Conservation (phyloP, 495 filamentous ascomycete genomes). For the Mycothermus thermophilus region DNA sequence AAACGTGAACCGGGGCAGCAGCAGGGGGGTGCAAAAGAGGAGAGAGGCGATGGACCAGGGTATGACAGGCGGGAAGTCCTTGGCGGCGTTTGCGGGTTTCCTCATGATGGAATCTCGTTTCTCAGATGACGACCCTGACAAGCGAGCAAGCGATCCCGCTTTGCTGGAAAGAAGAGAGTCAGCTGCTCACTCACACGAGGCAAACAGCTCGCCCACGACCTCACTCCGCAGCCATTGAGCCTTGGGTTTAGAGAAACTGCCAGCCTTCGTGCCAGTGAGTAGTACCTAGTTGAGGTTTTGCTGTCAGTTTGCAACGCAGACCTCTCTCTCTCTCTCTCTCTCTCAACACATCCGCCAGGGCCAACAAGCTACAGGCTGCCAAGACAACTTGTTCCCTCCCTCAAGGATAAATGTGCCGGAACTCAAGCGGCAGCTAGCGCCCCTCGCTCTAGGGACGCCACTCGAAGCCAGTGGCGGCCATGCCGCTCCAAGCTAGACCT, state of each 20-base stretch:
- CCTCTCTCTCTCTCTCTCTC: too few species aligned
- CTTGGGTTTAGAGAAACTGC: too few species aligned
- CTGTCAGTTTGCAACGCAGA: too few species aligned
- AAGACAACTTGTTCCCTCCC: slow-evolving; percentile 12
- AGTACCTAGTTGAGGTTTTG: too few species aligned
- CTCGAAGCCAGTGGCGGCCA: not conserved
- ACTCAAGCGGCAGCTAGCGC: slow-evolving; percentile 4
- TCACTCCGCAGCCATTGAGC: too few species aligned
- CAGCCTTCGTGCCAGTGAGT: too few species aligned
- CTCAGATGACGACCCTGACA: slow-evolving; percentile 2
- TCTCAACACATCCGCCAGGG: too few species aligned
- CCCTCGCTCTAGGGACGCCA: not conserved
- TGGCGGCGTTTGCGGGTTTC: slow-evolving; percentile 14
- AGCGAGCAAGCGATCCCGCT: too few species aligned
- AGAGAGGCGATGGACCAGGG: slow-evolving; percentile 5
- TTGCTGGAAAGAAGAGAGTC: too few species aligned
- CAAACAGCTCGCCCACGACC: too few species aligned
- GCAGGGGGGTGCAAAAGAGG: slow-evolving; percentile 1
- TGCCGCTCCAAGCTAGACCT: not conserved
- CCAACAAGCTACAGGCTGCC: too few species aligned
- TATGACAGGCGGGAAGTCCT: slow-evolving; percentile 9
- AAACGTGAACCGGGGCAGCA: slow-evolving; percentile 1
- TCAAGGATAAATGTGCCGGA: slow-evolving; percentile 24
- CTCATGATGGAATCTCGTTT: slow-evolving; percentile 13
- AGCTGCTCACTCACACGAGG: too few species aligned